Evolutionary conservation across 805 yeast genomes (phyloP).

Genomic region (Kuraishia molischiana): DNA sequence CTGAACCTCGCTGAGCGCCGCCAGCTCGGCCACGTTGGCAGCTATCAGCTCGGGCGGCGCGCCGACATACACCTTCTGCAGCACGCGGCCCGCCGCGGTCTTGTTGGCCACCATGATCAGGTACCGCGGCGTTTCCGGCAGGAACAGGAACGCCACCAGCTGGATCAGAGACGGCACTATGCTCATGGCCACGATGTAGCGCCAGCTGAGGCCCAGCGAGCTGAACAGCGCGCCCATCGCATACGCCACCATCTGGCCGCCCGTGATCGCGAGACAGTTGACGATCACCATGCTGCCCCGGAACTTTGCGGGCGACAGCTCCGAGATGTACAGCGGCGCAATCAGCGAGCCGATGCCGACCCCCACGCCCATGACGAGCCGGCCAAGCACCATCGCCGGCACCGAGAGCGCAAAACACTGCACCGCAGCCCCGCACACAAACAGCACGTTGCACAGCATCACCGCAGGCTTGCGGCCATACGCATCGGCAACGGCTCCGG

Average conservation of each 20-base stretch:
- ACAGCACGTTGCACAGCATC: constrained; percentile 35
- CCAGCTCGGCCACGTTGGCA: constrained; percentile 59
- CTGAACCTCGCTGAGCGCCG: constrained; percentile 32
- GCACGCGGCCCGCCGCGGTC: constrained; percentile 58
- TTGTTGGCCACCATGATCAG: constrained; percentile 61
- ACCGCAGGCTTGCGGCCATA: constrained; percentile 37
- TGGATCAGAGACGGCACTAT: constrained; percentile 81
- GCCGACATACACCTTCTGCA: constrained; percentile 50
- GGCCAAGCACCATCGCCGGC: constrained; percentile 88
- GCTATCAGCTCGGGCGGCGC: constrained; percentile 58
- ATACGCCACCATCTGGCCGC: constrained; percentile 92
- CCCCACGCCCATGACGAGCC: constrained; percentile 94
- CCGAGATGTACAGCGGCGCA: constrained; percentile 90
- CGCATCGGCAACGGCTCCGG: constrained; percentile 39
- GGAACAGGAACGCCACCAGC: constrained; percentile 64
- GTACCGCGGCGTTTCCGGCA: constrained; percentile 94
- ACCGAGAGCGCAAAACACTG: constrained; percentile 75
- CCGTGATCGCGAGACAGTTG: constrained; percentile 84
- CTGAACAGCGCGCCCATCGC: constrained; percentile 86
- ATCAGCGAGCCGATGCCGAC: constrained; percentile 91
- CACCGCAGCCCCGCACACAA: constrained; percentile 52
- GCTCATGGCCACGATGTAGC: constrained; percentile 83
- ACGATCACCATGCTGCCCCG: constrained; percentile 88
- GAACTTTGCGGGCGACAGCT: constrained; percentile 84
- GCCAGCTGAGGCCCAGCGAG: constrained; percentile 77